Percentiles rank a stretch among this genome's conserved stretches.
These are phyloP conservation scores for Xerocomellus chrysenteron DNA, from an alignment of 768 basidiomycete species.

Conservation along the genomic window DNA sequence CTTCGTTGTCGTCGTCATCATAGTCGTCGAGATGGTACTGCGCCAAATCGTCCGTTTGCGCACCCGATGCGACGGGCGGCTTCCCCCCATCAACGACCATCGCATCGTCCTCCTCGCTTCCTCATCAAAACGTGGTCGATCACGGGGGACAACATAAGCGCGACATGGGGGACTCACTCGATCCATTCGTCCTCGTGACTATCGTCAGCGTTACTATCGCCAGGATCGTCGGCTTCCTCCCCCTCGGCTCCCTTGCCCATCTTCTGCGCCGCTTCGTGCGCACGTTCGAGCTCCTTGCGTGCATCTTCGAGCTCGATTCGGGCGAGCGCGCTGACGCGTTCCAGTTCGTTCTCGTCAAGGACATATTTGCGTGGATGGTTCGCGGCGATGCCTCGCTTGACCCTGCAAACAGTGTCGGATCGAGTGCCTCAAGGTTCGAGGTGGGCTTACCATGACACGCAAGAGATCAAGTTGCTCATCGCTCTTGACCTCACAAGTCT, in stretches of 20 bases:
- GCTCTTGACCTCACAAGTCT: not conserved
- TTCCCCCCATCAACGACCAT: constrained; percentile 56
- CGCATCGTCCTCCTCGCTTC: constrained; percentile 51
- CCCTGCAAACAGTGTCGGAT: constrained; percentile 42
- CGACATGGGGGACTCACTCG: constrained; percentile 62
- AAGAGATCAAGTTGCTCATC: constrained; percentile 78
- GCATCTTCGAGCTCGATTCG: constrained; percentile 90
- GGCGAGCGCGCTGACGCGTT: constrained; percentile 85
- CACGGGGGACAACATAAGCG: constrained; percentile 7
- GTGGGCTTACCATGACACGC: constrained; percentile 52
- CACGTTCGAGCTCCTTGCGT: constrained; percentile 76
- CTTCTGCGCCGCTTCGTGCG: constrained; percentile 69
- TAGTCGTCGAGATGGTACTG: constrained; percentile 92
- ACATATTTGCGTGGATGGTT: constrained; percentile 83
- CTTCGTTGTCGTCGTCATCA: constrained; percentile 66
- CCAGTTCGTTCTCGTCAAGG: constrained; percentile 86
- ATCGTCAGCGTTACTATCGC: constrained; percentile 39
- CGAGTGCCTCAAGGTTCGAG: not conserved
- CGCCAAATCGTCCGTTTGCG: constrained; percentile 64
- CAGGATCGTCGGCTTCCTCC: constrained; percentile 60
- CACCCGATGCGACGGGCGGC: constrained; percentile 28
- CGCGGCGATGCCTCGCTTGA: constrained; percentile 73
- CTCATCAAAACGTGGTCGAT: constrained; percentile 18
- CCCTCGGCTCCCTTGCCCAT: constrained; percentile 70
- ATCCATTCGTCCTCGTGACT: constrained; percentile 69